Evolutionary conservation across 495 filamentous ascomycete genomes (phyloP).

Genomic region (Trichoderma virens): DNA sequence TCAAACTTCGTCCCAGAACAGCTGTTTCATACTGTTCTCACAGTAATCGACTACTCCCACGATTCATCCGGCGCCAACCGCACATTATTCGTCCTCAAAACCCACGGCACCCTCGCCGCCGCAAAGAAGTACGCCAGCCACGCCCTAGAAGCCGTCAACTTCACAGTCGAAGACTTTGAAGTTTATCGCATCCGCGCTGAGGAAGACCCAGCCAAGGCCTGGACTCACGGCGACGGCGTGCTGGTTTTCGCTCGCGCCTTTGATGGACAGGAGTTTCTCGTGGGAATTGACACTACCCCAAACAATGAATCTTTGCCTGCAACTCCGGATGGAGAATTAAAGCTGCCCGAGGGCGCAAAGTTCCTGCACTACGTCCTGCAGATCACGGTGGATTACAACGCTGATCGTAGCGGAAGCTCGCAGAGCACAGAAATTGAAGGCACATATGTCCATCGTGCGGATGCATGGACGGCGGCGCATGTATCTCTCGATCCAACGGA

Average conservation of each 20-base stretch:
- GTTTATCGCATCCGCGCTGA: slow-evolving; percentile 17
- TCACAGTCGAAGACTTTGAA: slow-evolving; percentile 28
- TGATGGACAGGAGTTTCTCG: slow-evolving; percentile 27
- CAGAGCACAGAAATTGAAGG: slow-evolving; percentile 33
- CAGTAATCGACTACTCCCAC: not conserved
- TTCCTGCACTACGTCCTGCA: slow-evolving; percentile 37
- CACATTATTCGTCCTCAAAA: slow-evolving; percentile 27
- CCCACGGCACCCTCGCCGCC: slow-evolving; percentile 25
- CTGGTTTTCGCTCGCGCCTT: slow-evolving; percentile 28
- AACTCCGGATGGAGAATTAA: slow-evolving; percentile 15
- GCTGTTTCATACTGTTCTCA: not conserved
- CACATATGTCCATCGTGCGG: slow-evolving; percentile 23
- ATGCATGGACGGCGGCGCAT: slow-evolving; percentile 25
- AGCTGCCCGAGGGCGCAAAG: slow-evolving; percentile 19
- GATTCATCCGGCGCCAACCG: not conserved
- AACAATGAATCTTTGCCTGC: slow-evolving; percentile 25
- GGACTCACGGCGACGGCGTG: slow-evolving; percentile 32
- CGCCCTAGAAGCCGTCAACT: slow-evolving; percentile 9
- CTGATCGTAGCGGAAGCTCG: slow-evolving; percentile 22
- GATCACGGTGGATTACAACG: slow-evolving; percentile 32
- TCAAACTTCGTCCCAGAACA: not conserved
- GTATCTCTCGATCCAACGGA: slow-evolving; percentile 21
- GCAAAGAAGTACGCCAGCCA: slow-evolving; percentile 19
- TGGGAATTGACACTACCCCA: slow-evolving; percentile 30
- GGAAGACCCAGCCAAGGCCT: slow-evolving; percentile 15